Evolutionary conservation across 352 stramenopile genomes (phyloP).

Genomic region (Paralagenidium karlingii): DNA sequence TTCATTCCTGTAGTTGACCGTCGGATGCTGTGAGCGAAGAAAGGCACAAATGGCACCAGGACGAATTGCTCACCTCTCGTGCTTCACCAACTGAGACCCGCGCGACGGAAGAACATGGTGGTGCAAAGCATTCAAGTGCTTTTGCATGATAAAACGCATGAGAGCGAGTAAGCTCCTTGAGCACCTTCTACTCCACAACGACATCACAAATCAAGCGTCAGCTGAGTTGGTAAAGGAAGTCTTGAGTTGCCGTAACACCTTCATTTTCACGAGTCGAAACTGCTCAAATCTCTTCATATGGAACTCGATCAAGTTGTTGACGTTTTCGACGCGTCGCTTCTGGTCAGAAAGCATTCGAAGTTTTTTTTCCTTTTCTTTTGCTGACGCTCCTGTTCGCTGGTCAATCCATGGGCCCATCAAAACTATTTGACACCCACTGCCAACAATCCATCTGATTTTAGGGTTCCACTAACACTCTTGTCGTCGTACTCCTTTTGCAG

Average conservation of each 20-base stretch:
- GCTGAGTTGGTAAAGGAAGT: background rate
- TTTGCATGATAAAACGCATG: constrained; percentile 69
- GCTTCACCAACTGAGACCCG: background rate
- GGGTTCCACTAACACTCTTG: constrained; percentile 16
- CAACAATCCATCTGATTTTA: background rate
- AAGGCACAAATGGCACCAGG: background rate
- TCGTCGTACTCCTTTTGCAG: constrained; percentile 72
- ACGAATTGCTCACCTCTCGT: background rate
- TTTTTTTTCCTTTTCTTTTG: constrained; percentile 71
- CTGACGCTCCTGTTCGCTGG: constrained; percentile 11
- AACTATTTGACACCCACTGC: background rate
- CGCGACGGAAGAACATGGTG: constrained; percentile 20
- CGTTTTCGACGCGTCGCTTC: constrained; percentile 72
- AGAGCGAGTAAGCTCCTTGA: constrained; percentile 56
- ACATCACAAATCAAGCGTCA: background rate
- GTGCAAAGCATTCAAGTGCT: constrained; percentile 51
- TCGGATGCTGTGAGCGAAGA: too few species aligned
- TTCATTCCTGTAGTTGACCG: too few species aligned
- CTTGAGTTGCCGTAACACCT: constrained; percentile 16
- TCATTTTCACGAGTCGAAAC: constrained; percentile 64
- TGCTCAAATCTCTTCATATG: constrained; percentile 65
- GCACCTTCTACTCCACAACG: constrained; percentile 32
- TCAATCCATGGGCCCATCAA: too few species aligned
- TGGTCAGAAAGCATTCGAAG: constrained; percentile 72
- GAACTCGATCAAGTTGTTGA: constrained; percentile 54